Evolutionary conservation across 371 early-diverging fungal species (phyloP).

Genomic region (Parasitella parasitica): DNA sequence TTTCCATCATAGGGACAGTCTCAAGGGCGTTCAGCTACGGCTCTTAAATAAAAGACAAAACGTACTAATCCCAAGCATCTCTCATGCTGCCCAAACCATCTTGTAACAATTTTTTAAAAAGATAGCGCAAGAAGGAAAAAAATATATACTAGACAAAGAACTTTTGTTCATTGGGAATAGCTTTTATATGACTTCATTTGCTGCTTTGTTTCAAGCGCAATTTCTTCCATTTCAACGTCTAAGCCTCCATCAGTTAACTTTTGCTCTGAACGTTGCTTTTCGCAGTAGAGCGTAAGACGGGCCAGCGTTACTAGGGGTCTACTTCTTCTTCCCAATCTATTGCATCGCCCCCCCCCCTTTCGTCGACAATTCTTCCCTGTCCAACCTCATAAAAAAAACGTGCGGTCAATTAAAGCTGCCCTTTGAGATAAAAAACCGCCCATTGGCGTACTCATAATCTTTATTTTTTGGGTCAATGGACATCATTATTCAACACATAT

Average conservation of each 20-base stretch:
- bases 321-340: slow-evolving; percentile 12
- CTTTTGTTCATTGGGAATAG: too few relatives aligned
- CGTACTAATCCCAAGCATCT: slow-evolving; percentile 12
- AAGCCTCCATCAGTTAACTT: not conserved
- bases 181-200: slow-evolving; percentile 1
- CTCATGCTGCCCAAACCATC: slow-evolving; percentile 8
- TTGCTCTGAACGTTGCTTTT: slow-evolving; percentile 7
- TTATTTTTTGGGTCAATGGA: too few relatives aligned
- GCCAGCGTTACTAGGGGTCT: not conserved
- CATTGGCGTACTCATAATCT: too few relatives aligned
- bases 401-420: not conserved
- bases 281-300: slow-evolving; percentile 7
- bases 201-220: slow-evolving; percentile 1
- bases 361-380: slow-evolving; percentile 6
- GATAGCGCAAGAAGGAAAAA: not conserved
- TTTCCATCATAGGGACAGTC: slow-evolving; percentile 16
- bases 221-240: slow-evolving; percentile 17
- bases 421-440: not conserved
- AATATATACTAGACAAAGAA: too few relatives aligned
- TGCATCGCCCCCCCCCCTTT: not conserved
- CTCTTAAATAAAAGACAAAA: slow-evolving; percentile 13
- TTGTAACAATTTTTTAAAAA: not conserved
- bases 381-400: slow-evolving; percentile 9
- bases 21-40: slow-evolving; percentile 9
- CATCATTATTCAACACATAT: too few relatives aligned